Evolutionary conservation across 345 rosid genomes (phyloP).

Genomic region (Eucalyptus marginata): DNA sequence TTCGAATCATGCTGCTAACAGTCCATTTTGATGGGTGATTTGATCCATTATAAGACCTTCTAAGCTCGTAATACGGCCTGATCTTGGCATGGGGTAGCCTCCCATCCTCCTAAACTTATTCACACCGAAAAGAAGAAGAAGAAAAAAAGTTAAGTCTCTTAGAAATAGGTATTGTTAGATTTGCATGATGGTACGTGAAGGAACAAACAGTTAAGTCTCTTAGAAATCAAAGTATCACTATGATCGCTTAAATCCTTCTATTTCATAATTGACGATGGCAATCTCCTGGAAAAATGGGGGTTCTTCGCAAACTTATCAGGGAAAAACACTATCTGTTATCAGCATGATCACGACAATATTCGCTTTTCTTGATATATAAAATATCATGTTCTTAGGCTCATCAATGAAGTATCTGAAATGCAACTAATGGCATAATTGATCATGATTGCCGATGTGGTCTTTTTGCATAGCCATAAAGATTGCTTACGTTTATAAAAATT

Average conservation of each 20-base stretch:
- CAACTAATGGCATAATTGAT: not conserved
- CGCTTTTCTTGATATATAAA: not conserved
- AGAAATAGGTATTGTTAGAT: not conserved
- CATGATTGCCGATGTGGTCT: not conserved
- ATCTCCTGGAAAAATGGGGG: not conserved
- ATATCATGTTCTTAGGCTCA: not conserved
- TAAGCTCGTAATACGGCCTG: not conserved
- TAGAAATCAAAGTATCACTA: not conserved
- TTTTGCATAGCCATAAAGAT: not conserved
- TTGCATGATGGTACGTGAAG: not conserved
- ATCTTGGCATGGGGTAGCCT: not conserved
- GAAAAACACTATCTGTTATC: not conserved
- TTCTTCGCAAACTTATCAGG: not conserved
- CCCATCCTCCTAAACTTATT: not conserved
- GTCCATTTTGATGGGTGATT: not conserved
- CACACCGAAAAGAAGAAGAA: not conserved
- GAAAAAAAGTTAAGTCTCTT: no score
- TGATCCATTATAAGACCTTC: not conserved
- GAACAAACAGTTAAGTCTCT: not conserved
- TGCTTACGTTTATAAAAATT: not conserved
- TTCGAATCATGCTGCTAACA: not conserved
- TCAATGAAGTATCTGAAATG: not conserved
- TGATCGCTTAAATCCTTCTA: not conserved
- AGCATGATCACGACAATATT: not conserved
- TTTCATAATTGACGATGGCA: not conserved